phyloP scores from a whole-genome alignment of 140 eudicot species.

The Anethum foeniculum region DNA sequence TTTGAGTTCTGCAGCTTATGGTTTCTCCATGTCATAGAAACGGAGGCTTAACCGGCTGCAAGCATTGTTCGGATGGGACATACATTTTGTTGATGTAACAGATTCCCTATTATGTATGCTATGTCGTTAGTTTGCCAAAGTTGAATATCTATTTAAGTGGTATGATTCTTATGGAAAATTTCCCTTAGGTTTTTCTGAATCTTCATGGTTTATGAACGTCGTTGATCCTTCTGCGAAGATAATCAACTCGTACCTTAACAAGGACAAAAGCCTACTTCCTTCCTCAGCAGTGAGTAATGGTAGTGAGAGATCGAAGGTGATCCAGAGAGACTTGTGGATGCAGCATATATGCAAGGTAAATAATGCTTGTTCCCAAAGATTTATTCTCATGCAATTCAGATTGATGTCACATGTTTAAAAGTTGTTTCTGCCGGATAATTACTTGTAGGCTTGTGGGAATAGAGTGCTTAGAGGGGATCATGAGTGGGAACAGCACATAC shows the following conservation, averaged over 20 bases:
- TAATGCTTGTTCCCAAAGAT: neutral
- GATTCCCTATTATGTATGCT: constrained; percentile 55
- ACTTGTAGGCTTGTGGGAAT: constrained; percentile 66
- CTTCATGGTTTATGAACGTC: constrained; percentile 56
- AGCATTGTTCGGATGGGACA: constrained; percentile 76
- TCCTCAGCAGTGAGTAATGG: constrained; percentile 18
- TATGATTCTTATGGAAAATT: neutral
- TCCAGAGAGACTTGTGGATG: constrained; percentile 83
- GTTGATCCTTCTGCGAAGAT: constrained; percentile 56
- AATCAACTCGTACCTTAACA: constrained; percentile 44
- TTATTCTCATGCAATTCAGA: neutral
- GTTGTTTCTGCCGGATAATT: neutral
- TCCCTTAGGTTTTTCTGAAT: constrained; percentile 51
- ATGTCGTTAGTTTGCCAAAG: neutral
- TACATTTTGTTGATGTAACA: constrained; percentile 79
- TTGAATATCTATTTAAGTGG: constrained; percentile 1
- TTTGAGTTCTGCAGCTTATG: constrained; percentile 1
- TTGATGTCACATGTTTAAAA: constrained; percentile 1
- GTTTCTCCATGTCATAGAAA: constrained; percentile 15
- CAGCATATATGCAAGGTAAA: constrained; percentile 79
- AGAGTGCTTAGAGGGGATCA: constrained; percentile 88
- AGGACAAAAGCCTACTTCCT: constrained; percentile 14
- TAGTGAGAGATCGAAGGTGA: constrained; percentile 27
- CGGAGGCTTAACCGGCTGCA: constrained; percentile 71
- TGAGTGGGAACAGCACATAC: constrained; percentile 93